phyloP scores from a whole-genome alignment of 2,329 filamentous ascomycete genomes.

The Ascochyta clinopodiicola region DNA sequence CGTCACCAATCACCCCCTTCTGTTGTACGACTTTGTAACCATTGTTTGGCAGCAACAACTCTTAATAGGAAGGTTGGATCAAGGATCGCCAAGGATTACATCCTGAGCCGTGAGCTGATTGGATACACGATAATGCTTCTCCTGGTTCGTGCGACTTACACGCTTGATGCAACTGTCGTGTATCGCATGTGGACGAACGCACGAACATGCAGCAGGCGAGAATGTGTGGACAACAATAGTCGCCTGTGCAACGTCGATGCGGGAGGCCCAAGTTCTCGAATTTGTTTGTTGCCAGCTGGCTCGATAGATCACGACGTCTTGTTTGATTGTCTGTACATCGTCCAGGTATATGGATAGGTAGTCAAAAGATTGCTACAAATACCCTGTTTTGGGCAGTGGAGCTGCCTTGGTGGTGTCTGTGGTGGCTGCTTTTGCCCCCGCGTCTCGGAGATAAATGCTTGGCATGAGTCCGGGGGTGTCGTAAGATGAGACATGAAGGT shows the following conservation, averaged over 20 bases:
- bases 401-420: neutral
- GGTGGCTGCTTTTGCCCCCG: neutral
- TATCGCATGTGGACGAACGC: slow-evolving; percentile 1
- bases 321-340: too few species aligned
- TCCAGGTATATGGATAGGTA: neutral
- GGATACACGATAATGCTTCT: neutral
- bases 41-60: neutral
- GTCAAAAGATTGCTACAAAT: neutral
- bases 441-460: slow-evolving; percentile 3
- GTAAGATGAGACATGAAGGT: neutral
- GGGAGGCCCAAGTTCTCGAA: neutral
- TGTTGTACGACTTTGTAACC: slow-evolving; percentile 5
- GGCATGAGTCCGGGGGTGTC: neutral
- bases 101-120: neutral
- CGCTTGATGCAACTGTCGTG: neutral
- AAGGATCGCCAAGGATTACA: neutral
- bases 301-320: too few species aligned
- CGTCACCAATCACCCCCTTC: neutral
- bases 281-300: neutral
- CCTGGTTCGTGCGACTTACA: slow-evolving; percentile 4
- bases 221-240: slow-evolving; percentile 4
- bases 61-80: neutral
- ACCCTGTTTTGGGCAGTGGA: neutral
- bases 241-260: neutral
- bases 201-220: slow-evolving; percentile 2